Conservation (phyloP, 352 stramenopile species). For the Phytophthora litchii region DNA sequence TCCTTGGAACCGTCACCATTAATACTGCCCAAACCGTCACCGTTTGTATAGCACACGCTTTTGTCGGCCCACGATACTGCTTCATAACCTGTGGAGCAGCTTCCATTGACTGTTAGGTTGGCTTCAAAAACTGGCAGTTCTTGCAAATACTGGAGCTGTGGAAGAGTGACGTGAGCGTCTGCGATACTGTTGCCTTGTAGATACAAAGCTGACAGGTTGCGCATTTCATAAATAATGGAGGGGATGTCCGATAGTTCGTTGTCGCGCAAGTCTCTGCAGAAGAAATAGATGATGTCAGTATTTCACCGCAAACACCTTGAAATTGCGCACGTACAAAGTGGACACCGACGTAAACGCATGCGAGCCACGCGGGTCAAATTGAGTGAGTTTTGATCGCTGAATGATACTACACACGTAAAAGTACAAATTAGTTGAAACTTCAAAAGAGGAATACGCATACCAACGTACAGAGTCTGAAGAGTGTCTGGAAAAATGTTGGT, state of each 20-base stretch:
- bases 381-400: conserved; percentile 55
- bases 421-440: conserved; percentile 4
- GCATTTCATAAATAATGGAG: conserved; percentile 70
- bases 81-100: conserved; percentile 54
- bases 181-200: conserved; percentile 61
- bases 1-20: conserved; percentile 39
- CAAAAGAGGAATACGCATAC: not conserved
- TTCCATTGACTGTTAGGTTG: conserved; percentile 42
- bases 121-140: conserved; percentile 53
- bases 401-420: conserved; percentile 55
- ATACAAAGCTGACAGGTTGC: conserved; percentile 54
- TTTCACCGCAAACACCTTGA: not conserved
- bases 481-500: conserved; percentile 68
- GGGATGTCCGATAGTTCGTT: conserved; percentile 72
- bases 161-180: conserved; percentile 55
- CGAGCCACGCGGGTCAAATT: conserved; percentile 63
- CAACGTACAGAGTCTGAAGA: conserved; percentile 60
- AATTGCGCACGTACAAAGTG: conserved; percentile 50
- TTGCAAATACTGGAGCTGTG: conserved; percentile 64
- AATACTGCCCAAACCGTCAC: conserved; percentile 48
- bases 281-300: conserved; percentile 9
- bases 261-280: conserved; percentile 62
- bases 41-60: conserved; percentile 53
- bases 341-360: conserved; percentile 51
- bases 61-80: conserved; percentile 54